Evolutionary conservation across 1,284 basidiomycete species (phyloP), one percentile per base, ranked within the genome.

Genomic region (Stygiomarasmius scandens): DNA sequence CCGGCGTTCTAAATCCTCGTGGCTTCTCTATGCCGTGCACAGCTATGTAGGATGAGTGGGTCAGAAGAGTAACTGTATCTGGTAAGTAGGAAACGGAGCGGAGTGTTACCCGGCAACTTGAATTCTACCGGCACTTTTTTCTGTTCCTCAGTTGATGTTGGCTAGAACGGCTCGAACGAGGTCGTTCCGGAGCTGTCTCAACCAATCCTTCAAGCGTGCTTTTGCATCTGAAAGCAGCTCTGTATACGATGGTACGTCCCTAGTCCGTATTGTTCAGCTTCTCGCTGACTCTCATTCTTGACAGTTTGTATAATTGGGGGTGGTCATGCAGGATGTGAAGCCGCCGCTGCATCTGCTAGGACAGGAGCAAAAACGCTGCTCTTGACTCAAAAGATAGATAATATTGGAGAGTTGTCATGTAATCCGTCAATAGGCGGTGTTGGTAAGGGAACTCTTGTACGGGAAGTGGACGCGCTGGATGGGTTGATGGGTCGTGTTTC

Each of bases 261-360:
- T 6, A 6, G 16, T 53, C 12, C 29, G 6, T 6, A 12, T 29
- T 32, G 5, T 29, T 6, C n/a, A 27, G 14, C 3, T 14, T 19
- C 23, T 23, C 12, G 3, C 34, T 43, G 20, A 43, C 16, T 27
- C n/a, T 53, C 27, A 5, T 45, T 22, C 46, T 38, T 50, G 55
- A 2, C 67, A 90, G 92, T 95, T 0, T 90, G 92, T 63, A 80
- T 96, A 27, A 90, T 96, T 62, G 94, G 93, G n/a, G 94, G 90
- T 6, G 93, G 94, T 1, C 93, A 96, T 76, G 94, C 94, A 27
- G 93, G 93, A 1, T 93, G 91, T 64, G 94, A 96, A 71, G 93
- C 94, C 1, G 93, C 94, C 0, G 85, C 93, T 10, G 93, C 88
- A 2, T 83, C 93, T 10, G 92, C 94, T 2, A 79, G 94, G 32